Base-by-base conservation (phyloP, 1,284 basidiomycete genomes). In the Entoloma clypeatum region DNA sequence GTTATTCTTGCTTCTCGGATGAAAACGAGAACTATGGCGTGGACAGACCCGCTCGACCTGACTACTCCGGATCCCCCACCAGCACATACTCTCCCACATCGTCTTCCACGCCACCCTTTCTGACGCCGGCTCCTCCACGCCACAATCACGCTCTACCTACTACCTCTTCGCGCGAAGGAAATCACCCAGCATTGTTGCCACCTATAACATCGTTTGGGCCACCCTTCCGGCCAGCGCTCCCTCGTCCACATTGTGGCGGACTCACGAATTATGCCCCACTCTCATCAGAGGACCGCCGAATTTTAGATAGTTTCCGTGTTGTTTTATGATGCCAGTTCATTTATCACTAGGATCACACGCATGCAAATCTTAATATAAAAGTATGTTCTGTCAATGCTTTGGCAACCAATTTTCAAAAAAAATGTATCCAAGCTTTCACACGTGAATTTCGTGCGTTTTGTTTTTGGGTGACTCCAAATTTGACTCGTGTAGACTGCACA, bases 281-380 rank as follows among this genome's bases (percentile, higher is more conserved):
- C 18, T 77, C 77, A 10, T 62, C 71, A 25, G 79, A 81, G 53
- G 79, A 81, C 56, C 70, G 68, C 38, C 70, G 77, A 38, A 74
- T 71, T 10, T 53, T 81, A 38, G 69, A 68, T 49, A 71, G 73
- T 19, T 75, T 81, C 54, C 73, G 75, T 35, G 68, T 81, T 36
- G 63, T 71, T 10, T 54, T 81, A 35, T 81, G 21, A 24, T 7
- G 34, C 21, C 19, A 16, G 7, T 31, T 13, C 29, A 17, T 31
- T 16, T 22, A 26, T 36, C 38, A 37, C 28, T 36, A 11, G 37
- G 29, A 37, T 25, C 21, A 23, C 23, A 38, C 11, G 24, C 31
- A 28, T 23, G 13, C 29, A 24, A 16, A 5, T 38, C 40, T 30
- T 38, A 33, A 32, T 22, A 45, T 41, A 30, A 39, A n/a, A n/a